Evolutionary conservation across 257 asterid genomes (phyloP), one percentile per base, ranked within the genome.

Genomic region (Plantago elongata): DNA sequence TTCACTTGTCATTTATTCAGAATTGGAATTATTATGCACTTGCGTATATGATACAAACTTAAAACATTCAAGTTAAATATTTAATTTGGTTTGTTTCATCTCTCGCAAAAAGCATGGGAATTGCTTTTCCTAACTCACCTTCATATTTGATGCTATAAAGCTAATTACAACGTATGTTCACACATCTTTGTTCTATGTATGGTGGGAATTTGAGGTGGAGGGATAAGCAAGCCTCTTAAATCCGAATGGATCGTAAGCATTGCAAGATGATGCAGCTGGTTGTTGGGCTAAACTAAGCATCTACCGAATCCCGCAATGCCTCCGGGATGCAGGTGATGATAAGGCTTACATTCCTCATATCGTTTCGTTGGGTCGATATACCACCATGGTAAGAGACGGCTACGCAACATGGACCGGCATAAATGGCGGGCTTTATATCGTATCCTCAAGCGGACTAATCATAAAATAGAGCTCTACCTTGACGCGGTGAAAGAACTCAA

Each of bases 281-380:
- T 70, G 81, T 9, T 90, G 96, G 96, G 79, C 80, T 7, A 88
- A 79, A 65, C 85, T 85, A 18, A 77, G 80, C 64, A 85, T 91
- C 61, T 91, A 91, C 64, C 57, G 82, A 34, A 72, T 90, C 67
- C 95, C 98, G 0, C 85, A 87, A 13, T 78, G 83, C 74, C 66
- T 90, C 54, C 72, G 91, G 11, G 86, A 77, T 60, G 64, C 64
- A 11, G 74, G 74, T 52, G 92, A 90, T 57, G 92, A 90, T 62
- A 85, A 76, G 69, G 84, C 91, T 63, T 88, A 81, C 75, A 83
- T 88, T 29, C 98, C 94, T 13, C 96, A 88, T 64, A 75, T 76
- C 2, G 96, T 90, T 11, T 88, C 94, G 5, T 14, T 85, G 3
- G 95, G 98, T 49, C 96, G n/a, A n/a, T 91, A 13, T 85, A 85